Percentiles rank a stretch among this genome's conserved stretches.
phyloP scores from a whole-genome alignment of 345 rosid genomes.

The Brassica incana region DNA sequence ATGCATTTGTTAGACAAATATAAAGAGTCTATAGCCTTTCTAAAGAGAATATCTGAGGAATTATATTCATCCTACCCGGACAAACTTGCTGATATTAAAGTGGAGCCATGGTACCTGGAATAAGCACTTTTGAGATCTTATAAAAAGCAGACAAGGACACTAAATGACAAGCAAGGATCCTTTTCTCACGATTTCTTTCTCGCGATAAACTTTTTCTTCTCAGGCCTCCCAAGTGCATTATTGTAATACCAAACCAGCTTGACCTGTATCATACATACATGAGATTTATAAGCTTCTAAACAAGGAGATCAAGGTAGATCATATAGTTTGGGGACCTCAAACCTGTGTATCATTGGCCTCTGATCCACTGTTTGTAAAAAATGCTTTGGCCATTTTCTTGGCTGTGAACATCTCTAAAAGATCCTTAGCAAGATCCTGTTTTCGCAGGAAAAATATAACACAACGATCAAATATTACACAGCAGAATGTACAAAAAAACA shows the following conservation, averaged over 20 bases:
- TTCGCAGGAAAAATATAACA: conserved; percentile 22
- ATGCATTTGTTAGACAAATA: neutral
- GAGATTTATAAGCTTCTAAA: conserved; percentile 15
- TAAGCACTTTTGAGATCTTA: conserved; percentile 17
- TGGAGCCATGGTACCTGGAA: conserved; percentile 89
- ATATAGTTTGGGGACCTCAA: conserved; percentile 42
- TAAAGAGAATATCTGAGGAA: neutral
- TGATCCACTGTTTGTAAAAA: conserved; percentile 95
- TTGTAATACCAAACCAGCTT: conserved; percentile 91
- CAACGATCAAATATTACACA: conserved; percentile 5
- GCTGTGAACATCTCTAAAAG: conserved; percentile 84
- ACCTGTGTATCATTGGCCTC: conserved; percentile 99
- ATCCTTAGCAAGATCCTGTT: conserved; percentile 92
- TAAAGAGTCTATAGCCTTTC: conserved; percentile 5
- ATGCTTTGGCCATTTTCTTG: conserved; percentile 78
- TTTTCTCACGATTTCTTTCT: conserved; percentile 59
- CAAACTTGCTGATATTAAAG: conserved; percentile 88
- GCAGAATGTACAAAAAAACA: neutral
- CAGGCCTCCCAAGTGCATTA: conserved; percentile 83
- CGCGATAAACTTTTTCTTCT: conserved; percentile 82
- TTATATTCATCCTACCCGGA: conserved; percentile 59
- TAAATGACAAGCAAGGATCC: neutral
- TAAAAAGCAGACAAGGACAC: neutral
- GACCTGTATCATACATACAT: conserved; percentile 51
- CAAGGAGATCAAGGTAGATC: neutral